A percentile compares a stretch with the other conserved stretches of the same genome.
phyloP scores from a whole-genome alignment of 768 basidiomycete genomes.

The Albatrellus ellisii region DNA sequence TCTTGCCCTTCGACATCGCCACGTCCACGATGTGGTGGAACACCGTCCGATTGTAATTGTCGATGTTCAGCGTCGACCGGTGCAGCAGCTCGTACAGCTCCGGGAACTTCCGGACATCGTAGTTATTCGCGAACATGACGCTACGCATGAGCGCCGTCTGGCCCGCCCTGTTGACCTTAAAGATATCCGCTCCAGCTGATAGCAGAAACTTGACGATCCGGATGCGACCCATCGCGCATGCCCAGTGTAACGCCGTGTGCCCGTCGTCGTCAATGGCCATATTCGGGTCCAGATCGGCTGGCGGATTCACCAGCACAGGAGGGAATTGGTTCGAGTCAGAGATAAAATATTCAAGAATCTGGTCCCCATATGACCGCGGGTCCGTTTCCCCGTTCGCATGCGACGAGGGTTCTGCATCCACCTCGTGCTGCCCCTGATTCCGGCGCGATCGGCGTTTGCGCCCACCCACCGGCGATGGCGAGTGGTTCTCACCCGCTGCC shows the following conservation, averaged over 20 bases:
- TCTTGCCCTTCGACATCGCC: constrained; percentile 95
- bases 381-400: constrained; percentile 34
- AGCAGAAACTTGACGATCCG: constrained; percentile 90
- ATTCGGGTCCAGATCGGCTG: constrained; percentile 87
- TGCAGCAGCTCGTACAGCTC: constrained; percentile 95
- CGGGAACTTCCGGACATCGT: constrained; percentile 97
- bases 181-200: constrained; percentile 91
- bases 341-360: constrained; percentile 97
- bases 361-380: constrained; percentile 76
- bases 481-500: constrained; percentile 24
- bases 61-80: constrained; percentile 97
- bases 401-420: constrained; percentile 28
- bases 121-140: constrained; percentile 99
- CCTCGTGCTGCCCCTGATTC: constrained; percentile 29
- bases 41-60: constrained; percentile 92
- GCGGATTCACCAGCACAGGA: constrained; percentile 73
- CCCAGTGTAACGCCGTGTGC: constrained; percentile 96
- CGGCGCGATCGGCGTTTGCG: constrained; percentile 31
- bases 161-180: constrained; percentile 91
- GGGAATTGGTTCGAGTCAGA: constrained; percentile 93
- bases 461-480: constrained; percentile 22
- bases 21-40: constrained; percentile 98
- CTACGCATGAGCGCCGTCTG: constrained; percentile 97
- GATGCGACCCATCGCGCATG: constrained; percentile 96
- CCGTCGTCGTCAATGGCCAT: constrained; percentile 97